These are phyloP conservation scores for Phaeoacremonium minimum DNA, from an alignment of 2,329 filamentous ascomycete genomes.

Conservation along the genomic window DNA sequence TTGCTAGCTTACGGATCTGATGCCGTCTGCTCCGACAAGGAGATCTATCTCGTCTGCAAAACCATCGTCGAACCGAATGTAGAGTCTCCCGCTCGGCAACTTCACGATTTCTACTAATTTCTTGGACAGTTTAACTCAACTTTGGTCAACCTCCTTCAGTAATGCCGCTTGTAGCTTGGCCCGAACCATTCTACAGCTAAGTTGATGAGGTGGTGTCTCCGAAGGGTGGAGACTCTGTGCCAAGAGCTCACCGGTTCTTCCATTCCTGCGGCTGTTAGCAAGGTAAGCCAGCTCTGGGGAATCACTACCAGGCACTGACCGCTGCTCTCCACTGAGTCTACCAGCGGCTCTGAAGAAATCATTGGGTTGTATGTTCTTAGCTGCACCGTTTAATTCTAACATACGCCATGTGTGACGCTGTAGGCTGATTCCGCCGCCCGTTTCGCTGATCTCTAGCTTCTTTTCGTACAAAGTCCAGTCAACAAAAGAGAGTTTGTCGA, in stretches of 20 bases:
- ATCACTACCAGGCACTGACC: too few relatives aligned
- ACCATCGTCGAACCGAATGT: constrained; percentile 40
- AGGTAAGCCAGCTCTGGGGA: too few relatives aligned
- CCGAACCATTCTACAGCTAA: constrained; percentile 22
- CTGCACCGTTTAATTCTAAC: constrained; percentile 23
- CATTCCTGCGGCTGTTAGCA: constrained; percentile 22
- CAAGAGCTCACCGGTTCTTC: constrained; percentile 22
- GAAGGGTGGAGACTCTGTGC: constrained; percentile 13
- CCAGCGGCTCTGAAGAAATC: constrained; percentile 27
- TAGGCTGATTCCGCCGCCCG: constrained; percentile 29
- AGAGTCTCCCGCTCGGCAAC: constrained; percentile 24
- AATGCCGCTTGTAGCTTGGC: constrained; percentile 43
- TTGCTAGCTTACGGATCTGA: constrained; percentile 35
- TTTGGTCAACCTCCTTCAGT: constrained; percentile 36
- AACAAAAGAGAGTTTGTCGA: constrained; percentile 20
- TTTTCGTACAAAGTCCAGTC: constrained; percentile 29
- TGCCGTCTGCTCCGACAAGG: constrained; percentile 48
- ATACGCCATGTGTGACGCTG: constrained; percentile 29
- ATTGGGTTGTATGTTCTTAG: constrained; percentile 21
- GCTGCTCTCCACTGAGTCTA: too few relatives aligned
- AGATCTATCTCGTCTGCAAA: constrained; percentile 33
- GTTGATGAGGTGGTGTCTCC: constrained; percentile 16
- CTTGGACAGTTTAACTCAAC: constrained; percentile 37
- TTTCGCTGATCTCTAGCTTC: constrained; percentile 28
- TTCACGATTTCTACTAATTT: constrained; percentile 34